Evolutionary conservation across 441 rosid species (phyloP).

Genomic region (Eruca vesicaria): DNA sequence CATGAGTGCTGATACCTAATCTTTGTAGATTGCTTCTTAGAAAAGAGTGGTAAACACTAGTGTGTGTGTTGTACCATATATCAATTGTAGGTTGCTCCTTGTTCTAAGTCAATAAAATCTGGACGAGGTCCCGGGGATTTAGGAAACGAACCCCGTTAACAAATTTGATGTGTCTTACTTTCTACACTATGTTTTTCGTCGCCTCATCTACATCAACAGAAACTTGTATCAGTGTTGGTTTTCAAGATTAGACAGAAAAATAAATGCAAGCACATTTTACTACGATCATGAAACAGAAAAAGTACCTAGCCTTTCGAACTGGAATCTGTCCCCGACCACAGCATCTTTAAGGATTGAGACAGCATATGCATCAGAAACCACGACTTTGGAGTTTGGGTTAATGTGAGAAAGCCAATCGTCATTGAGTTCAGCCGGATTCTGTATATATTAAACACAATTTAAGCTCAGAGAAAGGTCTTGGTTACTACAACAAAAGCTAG

Average conservation of each 20-base stretch:
- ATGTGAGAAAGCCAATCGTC: slow-evolving; percentile 82
- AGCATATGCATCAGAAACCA: slow-evolving; percentile 61
- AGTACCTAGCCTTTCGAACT: slow-evolving; percentile 93
- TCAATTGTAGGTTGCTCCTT: no score
- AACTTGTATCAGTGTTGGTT: background rate
- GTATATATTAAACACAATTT: slow-evolving; percentile 13
- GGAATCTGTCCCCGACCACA: slow-evolving; percentile 67
- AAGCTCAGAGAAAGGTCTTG: background rate
- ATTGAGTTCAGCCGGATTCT: slow-evolving; percentile 85
- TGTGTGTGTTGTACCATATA: no score
- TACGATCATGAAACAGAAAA: background rate
- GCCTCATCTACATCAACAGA: no score
- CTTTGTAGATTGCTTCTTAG: no score
- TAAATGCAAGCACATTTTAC: background rate
- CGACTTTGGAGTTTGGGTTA: slow-evolving; percentile 67
- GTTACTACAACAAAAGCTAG: background rate
- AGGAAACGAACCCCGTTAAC: no score
- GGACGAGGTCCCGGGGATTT: no score
- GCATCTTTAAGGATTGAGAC: slow-evolving; percentile 62
- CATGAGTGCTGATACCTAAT: no score
- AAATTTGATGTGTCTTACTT: no score
- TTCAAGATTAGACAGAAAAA: background rate
- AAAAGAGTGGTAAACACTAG: no score
- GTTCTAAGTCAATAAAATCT: no score
- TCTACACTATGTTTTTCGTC: no score